A percentile compares a stretch with the other conserved stretches of the same genome.
Evolutionary conservation across 2,329 filamentous ascomycete genomes (phyloP).

Genomic region (Calycina herbarum): DNA sequence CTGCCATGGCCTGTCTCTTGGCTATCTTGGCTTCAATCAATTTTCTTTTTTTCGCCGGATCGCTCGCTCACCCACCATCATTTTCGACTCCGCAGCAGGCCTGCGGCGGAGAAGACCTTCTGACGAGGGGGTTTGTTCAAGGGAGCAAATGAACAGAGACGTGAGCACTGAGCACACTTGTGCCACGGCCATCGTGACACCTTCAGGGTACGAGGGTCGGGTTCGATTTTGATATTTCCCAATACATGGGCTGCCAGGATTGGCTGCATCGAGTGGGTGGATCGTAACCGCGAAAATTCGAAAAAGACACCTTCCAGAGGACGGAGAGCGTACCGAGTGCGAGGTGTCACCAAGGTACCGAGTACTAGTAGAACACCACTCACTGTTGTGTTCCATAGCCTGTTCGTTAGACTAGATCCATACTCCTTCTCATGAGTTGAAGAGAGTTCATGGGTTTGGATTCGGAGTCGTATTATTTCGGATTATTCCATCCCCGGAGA

Average conservation of each 20-base stretch:
- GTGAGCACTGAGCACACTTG: constrained; percentile 5
- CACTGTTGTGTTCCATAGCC: background rate
- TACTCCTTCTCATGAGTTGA: background rate
- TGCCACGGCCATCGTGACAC: constrained; percentile 4
- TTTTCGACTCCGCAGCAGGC: background rate
- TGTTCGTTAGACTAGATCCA: background rate
- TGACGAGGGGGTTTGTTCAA: background rate
- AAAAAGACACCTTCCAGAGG: background rate
- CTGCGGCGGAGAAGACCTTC: constrained; percentile 5
- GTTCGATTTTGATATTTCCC: background rate
- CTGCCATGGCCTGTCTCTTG: background rate
- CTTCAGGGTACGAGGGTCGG: constrained; percentile 1
- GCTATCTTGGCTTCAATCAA: background rate
- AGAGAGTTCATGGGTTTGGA: too few relatives aligned
- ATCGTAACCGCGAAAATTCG: constrained; percentile 1
- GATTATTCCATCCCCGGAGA: background rate
- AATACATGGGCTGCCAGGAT: constrained; percentile 4
- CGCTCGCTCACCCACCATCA: constrained; percentile 6
- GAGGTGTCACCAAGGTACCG: constrained; percentile 2
- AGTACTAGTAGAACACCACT: constrained; percentile 2
- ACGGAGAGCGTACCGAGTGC: background rate
- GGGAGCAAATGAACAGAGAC: constrained; percentile 4
- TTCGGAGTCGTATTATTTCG: background rate
- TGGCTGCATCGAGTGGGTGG: constrained; percentile 1
- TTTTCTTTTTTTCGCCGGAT: constrained; percentile 6